Conservation (phyloP, 2,329 filamentous ascomycete species). For the Trichoderma sp. region DNA sequence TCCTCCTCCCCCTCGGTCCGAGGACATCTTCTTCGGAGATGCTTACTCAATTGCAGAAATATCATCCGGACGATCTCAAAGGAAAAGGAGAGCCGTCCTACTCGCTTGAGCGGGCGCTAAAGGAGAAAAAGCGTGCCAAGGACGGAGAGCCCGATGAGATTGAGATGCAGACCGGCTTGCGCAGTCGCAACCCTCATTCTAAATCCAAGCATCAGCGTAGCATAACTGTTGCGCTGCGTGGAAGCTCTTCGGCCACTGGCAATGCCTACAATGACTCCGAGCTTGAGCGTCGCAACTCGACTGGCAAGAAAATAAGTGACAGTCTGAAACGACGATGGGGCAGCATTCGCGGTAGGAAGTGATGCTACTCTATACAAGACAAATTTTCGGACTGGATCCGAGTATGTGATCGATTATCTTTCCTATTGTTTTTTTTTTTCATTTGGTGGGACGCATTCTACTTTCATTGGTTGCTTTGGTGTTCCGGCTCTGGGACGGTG, state of each 20-base stretch:
- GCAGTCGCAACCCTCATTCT: not conserved
- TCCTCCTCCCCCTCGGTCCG: not conserved
- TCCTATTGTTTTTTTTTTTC: not conserved
- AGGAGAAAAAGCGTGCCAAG: slow-evolving; percentile 49
- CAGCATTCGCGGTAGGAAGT: slow-evolving; percentile 45
- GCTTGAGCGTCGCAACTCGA: slow-evolving; percentile 41
- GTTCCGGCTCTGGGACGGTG: not conserved
- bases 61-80: slow-evolving; percentile 74
- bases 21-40: not conserved
- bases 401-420: no score
- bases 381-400: not conserved
- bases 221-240: slow-evolving; percentile 38
- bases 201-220: slow-evolving; percentile 42
- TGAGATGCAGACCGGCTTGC: slow-evolving; percentile 14
- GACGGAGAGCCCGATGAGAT: slow-evolving; percentile 17
- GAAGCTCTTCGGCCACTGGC: not conserved
- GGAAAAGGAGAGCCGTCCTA: slow-evolving; percentile 79
- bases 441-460: not conserved
- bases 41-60: slow-evolving; percentile 47
- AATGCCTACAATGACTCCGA: slow-evolving; percentile 17
- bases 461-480: not conserved
- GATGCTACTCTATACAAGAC: not conserved
- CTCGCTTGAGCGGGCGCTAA: slow-evolving; percentile 65
- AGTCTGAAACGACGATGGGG: slow-evolving; percentile 55
- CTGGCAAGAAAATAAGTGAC: slow-evolving; percentile 46